Conservation (phyloP, 345 rosid species). For the Linum tenue region DNA sequence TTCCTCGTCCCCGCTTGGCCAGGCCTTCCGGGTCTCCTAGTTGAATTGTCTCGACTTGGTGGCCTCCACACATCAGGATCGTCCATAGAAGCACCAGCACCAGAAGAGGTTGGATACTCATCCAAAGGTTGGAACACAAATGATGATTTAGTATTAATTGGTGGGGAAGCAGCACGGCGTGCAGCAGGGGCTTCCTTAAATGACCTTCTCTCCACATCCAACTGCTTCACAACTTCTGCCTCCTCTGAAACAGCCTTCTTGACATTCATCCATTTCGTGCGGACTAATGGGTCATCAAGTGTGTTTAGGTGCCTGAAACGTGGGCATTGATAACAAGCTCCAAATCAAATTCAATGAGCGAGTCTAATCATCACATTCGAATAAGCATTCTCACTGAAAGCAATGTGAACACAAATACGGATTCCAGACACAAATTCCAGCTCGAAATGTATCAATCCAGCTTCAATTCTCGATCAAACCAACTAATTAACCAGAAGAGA, state of each 20-base stretch:
- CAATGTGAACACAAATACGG: background rate
- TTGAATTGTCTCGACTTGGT: constrained; percentile 70
- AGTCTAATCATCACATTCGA: background rate
- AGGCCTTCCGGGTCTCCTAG: constrained; percentile 70
- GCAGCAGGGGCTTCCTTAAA: constrained; percentile 77
- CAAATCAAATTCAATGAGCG: background rate
- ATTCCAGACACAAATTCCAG: too few relatives aligned
- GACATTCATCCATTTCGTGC: constrained; percentile 92
- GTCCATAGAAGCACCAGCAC: constrained; percentile 55
- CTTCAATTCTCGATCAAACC: background rate
- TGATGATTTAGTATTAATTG: constrained; percentile 69
- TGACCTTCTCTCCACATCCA: constrained; percentile 88
- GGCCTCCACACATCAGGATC: constrained; percentile 99
- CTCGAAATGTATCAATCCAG: too few relatives aligned
- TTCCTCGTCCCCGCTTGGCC: constrained; percentile 73
- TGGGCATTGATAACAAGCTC: background rate
- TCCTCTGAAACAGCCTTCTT: constrained; percentile 88
- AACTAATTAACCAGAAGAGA: too few relatives aligned
- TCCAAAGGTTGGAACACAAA: constrained; percentile 95
- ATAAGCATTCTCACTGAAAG: background rate
- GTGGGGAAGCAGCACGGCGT: constrained; percentile 75
- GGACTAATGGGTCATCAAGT: constrained; percentile 66
- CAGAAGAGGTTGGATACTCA: constrained; percentile 87
- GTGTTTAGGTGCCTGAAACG: constrained; percentile 61
- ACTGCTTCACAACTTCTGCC: constrained; percentile 79